Evolutionary conservation across 352 stramenopile species (phyloP).

Genomic region (Phytophthora chlamydospora): DNA sequence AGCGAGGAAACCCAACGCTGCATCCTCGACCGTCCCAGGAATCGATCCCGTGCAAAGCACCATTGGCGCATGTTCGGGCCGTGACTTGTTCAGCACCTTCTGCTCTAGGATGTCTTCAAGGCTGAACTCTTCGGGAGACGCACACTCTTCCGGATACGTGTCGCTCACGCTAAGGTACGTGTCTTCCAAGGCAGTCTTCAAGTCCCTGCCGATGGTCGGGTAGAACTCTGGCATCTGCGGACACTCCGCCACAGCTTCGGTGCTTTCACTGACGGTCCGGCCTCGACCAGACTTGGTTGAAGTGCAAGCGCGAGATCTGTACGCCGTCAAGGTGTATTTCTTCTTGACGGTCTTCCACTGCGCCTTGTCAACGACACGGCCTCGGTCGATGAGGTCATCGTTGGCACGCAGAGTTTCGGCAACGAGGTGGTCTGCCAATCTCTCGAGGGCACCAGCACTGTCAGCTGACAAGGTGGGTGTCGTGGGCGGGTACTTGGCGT

Average conservation of each 20-base stretch:
- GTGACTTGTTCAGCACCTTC: slow-evolving; percentile 28
- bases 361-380: slow-evolving; percentile 31
- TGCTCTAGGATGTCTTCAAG: slow-evolving; percentile 17
- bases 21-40: slow-evolving; percentile 43
- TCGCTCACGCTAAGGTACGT: slow-evolving; percentile 17
- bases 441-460: slow-evolving; percentile 39
- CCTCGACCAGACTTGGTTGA: slow-evolving; percentile 8
- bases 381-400: slow-evolving; percentile 48
- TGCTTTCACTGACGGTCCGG: slow-evolving; percentile 18
- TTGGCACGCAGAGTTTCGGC: slow-evolving; percentile 54
- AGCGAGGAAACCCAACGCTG: slow-evolving; percentile 41
- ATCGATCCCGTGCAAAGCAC: slow-evolving; percentile 35
- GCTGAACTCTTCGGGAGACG: slow-evolving; percentile 19
- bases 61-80: slow-evolving; percentile 24
- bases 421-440: slow-evolving; percentile 54
- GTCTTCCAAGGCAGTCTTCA: slow-evolving; percentile 11
- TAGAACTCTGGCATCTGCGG: slow-evolving; percentile 34
- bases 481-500: slow-evolving; percentile 15
- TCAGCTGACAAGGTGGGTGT: slow-evolving; percentile 35
- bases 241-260: slow-evolving; percentile 24
- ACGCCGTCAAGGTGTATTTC: slow-evolving; percentile 50
- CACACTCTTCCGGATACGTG: slow-evolving; percentile 18
- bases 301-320: slow-evolving; percentile 31
- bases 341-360: slow-evolving; percentile 55
- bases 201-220: slow-evolving; percentile 17